Evolutionary conservation across 441 rosid species (phyloP), one percentile per base, ranked within the genome.

Genomic region (Erodium texanum): DNA sequence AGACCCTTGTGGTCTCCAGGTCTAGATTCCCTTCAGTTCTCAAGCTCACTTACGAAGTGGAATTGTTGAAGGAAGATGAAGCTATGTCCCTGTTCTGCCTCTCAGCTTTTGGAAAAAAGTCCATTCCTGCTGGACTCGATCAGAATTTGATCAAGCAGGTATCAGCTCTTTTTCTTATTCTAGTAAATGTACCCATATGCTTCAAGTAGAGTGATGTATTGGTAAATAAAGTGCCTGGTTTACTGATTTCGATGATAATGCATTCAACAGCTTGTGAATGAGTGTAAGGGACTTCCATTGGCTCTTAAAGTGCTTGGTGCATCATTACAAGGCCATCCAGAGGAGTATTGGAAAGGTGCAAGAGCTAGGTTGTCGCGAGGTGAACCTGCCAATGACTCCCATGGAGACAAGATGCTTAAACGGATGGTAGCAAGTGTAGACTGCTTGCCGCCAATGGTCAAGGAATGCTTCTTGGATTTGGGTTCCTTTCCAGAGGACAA

Each of bases 401-500:
- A 90, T 68, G 85, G 83, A 71, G 82, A 24, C 85, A 78, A 82
- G 70, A 70, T 90, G 79, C 79, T 85, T 38, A 78, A 82, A 68
- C 78, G 87, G 50, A 86, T 92, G 96, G 82, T 84, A 7, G 76
- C 87, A 54, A 86, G 98, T 62, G 72, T 83, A 2, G 75, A 78
- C 0, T 74, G 81, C 76, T 85, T 92, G 81, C 72, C 79, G n/a
- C 52, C 19, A 29, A 85, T 66, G 69, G 87, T 83, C 7, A 81
- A 54, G 72, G 94, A 89, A 48, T 92, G 96, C 77, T 92, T 92
- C 89, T 64, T 87, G 80, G 97, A 92, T 75, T 68, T 92, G 82
- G 96, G 96, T 5, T 77, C 90, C 16, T 89, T 92, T 77, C 92
- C 94, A 18, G 96, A 92, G 86, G 97, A 89, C 80, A 86, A 71